Evolutionary conservation across 352 stramenopile genomes (phyloP), one percentile per base, ranked within the genome.

Genomic region (Pythium dissimile): DNA sequence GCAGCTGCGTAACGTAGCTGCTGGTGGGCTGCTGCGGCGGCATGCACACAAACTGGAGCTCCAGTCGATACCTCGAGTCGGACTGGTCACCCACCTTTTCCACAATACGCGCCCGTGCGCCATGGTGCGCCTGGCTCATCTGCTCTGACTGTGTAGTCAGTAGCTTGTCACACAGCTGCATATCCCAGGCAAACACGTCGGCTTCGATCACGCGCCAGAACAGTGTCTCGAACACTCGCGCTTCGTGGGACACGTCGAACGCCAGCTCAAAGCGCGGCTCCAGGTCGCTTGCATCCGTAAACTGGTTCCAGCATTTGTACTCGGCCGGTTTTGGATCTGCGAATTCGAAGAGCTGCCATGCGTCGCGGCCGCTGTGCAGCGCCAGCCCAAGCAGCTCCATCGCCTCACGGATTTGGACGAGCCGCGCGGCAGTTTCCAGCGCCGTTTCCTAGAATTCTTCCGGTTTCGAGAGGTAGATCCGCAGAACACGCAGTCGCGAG

Each of bases 1-100:
- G 50, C 0, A 58, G 18, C 37, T 48, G 16, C 1, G 7, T 10
- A 3, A 58, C 39, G 18, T 58, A 58, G 18, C 27, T 47, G 16
- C 34, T 39, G n/a, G 50, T 49, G 5, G 50, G 50, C 18, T 58
- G 50, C 5, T 38, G 26, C 23, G 50, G 50, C 39, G 50, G 50
- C 50, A 58, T 58, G 38, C 38, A 48, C 26, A 47, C 39, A 42
- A 58, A 58, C 38, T 48, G 39, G 37, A 58, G 27, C 28, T 58
- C 28, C n/a, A 58, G 37, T 9, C 50, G 26, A 18, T 49, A 58
- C 16, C 8, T 23, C 39, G 39, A 7, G 9, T 58, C 38, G 27
- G 49, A 58, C 13, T 12, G 21, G 2, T 20, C 7, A 1, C 50
- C 50, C n/a, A 58, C 50, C 12, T 49, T 26, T 18, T 3, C 11